Conservation (phyloP, 139 green algal genomes). For the Astrephomene gubernaculifera region DNA sequence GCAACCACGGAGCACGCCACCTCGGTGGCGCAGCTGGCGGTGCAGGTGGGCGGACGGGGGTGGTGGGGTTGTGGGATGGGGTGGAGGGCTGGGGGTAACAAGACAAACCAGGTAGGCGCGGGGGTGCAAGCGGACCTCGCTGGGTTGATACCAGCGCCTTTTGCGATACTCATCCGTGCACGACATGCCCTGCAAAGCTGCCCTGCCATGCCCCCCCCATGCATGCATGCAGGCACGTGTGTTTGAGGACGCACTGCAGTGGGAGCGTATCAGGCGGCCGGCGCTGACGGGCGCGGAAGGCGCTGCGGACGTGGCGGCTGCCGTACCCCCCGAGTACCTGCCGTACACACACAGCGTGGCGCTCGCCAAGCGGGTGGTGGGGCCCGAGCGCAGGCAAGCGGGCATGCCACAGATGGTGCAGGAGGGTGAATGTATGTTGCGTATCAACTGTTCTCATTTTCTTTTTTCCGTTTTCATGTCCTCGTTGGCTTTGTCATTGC, state of each 20-base stretch:
- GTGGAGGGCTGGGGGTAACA: too few species aligned
- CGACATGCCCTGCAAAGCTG: too few species aligned
- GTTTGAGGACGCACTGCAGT: constrained; percentile 29
- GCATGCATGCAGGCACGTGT: constrained; percentile 13
- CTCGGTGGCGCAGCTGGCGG: constrained; percentile 26
- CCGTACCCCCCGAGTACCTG: constrained; percentile 19
- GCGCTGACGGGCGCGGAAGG: too few species aligned
- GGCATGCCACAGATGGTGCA: neutral
- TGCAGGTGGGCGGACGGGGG: neutral
- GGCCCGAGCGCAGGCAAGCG: constrained; percentile 5
- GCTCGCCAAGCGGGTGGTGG: constrained; percentile 1
- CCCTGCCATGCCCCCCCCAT: too few species aligned
- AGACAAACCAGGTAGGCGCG: too few species aligned
- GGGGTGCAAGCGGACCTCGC: too few species aligned
- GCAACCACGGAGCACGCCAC: constrained; percentile 11
- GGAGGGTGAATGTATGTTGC: neutral
- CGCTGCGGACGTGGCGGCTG: neutral
- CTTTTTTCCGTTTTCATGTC: neutral
- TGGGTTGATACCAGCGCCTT: too few species aligned
- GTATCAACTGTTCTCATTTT: neutral
- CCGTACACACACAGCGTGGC: neutral
- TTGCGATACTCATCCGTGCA: too few species aligned
- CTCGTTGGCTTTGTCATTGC: too few species aligned
- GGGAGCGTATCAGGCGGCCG: constrained; percentile 26
- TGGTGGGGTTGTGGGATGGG: too few species aligned